Percentiles rank a stretch among this genome's conserved stretches.
phyloP scores from a whole-genome alignment of 495 filamentous ascomycete species.

The Hypoxylon perforatum region DNA sequence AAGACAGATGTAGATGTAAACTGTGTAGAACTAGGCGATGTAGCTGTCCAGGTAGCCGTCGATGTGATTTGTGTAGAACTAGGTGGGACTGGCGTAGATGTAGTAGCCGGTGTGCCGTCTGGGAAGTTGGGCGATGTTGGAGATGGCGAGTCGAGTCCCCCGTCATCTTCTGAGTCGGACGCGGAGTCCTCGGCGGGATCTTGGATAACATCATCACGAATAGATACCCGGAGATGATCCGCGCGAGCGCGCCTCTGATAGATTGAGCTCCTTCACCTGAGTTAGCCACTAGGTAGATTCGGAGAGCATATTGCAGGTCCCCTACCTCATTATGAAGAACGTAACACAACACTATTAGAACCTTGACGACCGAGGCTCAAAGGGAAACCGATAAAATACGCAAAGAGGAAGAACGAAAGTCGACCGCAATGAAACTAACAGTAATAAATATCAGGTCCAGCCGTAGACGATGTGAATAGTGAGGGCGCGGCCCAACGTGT shows the following conservation, averaged over 20 bases:
- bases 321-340: constrained; percentile 36
- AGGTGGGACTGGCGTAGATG: neutral
- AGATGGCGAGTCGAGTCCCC: constrained; percentile 28
- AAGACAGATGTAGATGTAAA: no score
- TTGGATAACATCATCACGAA: constrained; percentile 30
- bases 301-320: neutral
- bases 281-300: constrained; percentile 10
- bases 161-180: constrained; percentile 31
- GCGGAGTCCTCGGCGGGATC: constrained; percentile 1
- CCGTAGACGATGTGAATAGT: constrained; percentile 31
- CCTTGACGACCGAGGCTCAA: constrained; percentile 20
- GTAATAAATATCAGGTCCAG: constrained; percentile 32
- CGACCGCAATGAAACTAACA: constrained; percentile 22
- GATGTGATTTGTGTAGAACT: constrained; percentile 3
- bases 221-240: constrained; percentile 21
- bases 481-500: constrained; percentile 36
- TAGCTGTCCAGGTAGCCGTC: neutral
- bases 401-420: constrained; percentile 19
- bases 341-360: constrained; percentile 31
- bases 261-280: constrained; percentile 14
- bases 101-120: neutral
- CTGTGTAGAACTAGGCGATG: neutral
- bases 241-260: constrained; percentile 32
- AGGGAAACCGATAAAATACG: constrained; percentile 3
- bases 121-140: constrained; percentile 23